Percentiles rank a stretch among this genome's conserved stretches.
Conservation (phyloP, 192 early-diverging fungal species). For the Coemansia sp. region DNA sequence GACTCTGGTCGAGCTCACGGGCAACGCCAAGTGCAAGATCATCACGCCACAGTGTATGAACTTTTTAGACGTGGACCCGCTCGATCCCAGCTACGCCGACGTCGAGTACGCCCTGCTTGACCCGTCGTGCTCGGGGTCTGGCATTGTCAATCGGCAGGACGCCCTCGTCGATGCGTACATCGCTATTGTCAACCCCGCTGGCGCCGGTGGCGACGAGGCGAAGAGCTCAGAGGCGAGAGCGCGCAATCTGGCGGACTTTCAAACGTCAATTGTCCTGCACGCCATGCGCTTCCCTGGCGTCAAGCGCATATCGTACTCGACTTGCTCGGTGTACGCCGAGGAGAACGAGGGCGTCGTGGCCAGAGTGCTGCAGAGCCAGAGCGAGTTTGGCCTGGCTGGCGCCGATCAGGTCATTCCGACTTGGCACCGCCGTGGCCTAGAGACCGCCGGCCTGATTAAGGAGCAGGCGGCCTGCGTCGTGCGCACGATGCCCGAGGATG, state of each 20-base stretch:
- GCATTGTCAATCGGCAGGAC: conserved; percentile 90
- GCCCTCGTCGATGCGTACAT: conserved; percentile 69
- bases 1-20: conserved; percentile 73
- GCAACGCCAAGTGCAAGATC: conserved; percentile 79
- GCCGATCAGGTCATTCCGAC: conserved; percentile 68
- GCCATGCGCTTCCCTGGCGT: conserved; percentile 85
- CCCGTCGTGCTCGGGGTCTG: conserved; percentile 96
- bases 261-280: conserved; percentile 77
- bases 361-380: conserved; percentile 60
- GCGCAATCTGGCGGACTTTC: conserved; percentile 87
- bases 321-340: conserved; percentile 89
- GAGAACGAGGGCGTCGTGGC: conserved; percentile 98
- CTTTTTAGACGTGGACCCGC: conserved; percentile 84
- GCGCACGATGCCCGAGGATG: conserved; percentile 81
- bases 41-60: conserved; percentile 39
- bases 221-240: conserved; percentile 48
- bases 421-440: conserved; percentile 81
- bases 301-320: conserved; percentile 92
- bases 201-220: conserved; percentile 12
- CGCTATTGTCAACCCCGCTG: conserved; percentile 38
- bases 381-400: conserved; percentile 61
- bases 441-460: conserved; percentile 21
- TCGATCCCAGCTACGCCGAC: conserved; percentile 63
- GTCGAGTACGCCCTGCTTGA: conserved; percentile 93
- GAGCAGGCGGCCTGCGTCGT: conserved; percentile 68